Base-by-base conservation (phyloP, 495 filamentous ascomycete species). In the Neurospora hispaniola region DNA sequence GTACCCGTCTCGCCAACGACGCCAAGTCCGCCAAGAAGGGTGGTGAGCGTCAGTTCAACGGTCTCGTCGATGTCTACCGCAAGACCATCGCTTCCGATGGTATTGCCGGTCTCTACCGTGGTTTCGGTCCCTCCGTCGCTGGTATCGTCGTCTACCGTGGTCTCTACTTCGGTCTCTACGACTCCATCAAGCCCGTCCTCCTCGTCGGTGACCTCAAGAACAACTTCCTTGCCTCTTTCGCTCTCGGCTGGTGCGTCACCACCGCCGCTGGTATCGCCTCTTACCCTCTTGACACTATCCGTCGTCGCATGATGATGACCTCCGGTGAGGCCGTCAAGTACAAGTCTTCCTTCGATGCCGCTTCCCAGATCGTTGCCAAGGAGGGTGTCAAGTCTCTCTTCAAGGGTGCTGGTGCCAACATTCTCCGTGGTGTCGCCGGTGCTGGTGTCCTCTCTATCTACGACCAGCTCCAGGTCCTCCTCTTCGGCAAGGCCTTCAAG, bases 251-350 rank as follows among this genome's bases (percentile, higher is more conserved):
- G 96, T 89, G 89, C 87, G 96, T 99, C 89, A 98, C 96, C 86
- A 99, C 96, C 86, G 95, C 91, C 93, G 96, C 96, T 85, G 96
- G 96, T 96, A 97, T 99, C 86, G 95, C 95, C 86, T 98, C 96
- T 81, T 99, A 99, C 88, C 96, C 96, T 86, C 93, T 98, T 78
- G 96, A 99, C 84, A 99, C 96, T 81, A 91, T 99, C 88, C 96
- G 96, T 90, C 94, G 96, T 90, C 96, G 96, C 89, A 99, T 99
- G 96, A 99, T 99, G 96, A 99, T 99, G 96, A 98, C 94, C 79
- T 90, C 88, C 72, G 88, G 88, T 88, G 88, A 96, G 92, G 96
- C 96, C 89, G 96, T 99, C 90, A 99, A 99, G 91, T 99, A 99
- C 92, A 91, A 89, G 81, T 91, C 89, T 81, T 97, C 96, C 80